phyloP scores from a whole-genome alignment of 192 early-diverging fungal species.

The Coemansia asiatica region DNA sequence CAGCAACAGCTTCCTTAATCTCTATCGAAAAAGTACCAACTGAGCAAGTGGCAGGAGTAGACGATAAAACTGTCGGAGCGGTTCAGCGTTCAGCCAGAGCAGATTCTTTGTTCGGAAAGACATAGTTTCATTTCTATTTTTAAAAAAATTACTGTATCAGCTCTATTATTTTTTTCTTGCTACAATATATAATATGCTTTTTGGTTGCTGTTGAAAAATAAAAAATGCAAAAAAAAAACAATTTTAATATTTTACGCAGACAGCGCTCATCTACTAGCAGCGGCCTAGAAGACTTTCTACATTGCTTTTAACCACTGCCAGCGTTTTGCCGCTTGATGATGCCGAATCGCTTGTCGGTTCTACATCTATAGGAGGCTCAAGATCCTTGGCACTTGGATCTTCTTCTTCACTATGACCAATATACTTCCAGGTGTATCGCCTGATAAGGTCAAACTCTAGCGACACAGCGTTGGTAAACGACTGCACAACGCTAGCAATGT shows the following conservation, averaged over 20 bases:
- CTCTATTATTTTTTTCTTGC: no score
- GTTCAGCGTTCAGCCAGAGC: neutral
- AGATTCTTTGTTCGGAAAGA: slow-evolving; percentile 3
- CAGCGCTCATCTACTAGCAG: no score
- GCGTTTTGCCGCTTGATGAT: neutral
- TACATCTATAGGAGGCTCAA: neutral
- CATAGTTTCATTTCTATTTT: neutral
- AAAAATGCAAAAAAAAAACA: no score
- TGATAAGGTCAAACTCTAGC: slow-evolving; percentile 26
- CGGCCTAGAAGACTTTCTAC: neutral
- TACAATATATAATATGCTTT: neutral
- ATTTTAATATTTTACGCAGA: no score
- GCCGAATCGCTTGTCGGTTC: neutral
- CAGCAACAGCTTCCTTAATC: neutral
- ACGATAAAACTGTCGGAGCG: neutral
- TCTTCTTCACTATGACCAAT: neutral
- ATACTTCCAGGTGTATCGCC: neutral
- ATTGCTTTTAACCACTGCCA: neutral
- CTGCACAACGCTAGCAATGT: slow-evolving; percentile 36
- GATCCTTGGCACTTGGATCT: neutral
- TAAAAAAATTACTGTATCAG: neutral
- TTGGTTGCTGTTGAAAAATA: neutral
- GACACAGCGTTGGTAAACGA: slow-evolving; percentile 18
- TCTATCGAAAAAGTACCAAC: slow-evolving; percentile 5
- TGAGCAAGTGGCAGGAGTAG: neutral